Percentiles rank a stretch among this genome's conserved stretches.
Evolutionary conservation across 257 asterid genomes (phyloP).

Genomic region (Petrea volubilis): DNA sequence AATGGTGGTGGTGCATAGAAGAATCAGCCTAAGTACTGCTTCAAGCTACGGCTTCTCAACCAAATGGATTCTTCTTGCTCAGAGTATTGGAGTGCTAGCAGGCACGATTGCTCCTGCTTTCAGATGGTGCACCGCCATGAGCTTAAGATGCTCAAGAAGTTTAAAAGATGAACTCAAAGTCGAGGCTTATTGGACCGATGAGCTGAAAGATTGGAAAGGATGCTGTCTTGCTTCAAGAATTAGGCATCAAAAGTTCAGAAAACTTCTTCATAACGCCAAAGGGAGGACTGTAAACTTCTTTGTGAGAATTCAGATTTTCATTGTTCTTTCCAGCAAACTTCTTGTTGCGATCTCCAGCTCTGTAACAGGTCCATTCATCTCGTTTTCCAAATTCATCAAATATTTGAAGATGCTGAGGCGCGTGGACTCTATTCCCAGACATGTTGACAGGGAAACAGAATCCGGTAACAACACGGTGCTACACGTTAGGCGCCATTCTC

Average conservation of each 20-base stretch:
- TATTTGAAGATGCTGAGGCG: constrained; percentile 15
- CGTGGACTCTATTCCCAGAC: constrained; percentile 12
- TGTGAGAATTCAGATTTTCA: constrained; percentile 30
- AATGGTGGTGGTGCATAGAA: background rate
- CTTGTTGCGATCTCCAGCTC: constrained; percentile 27
- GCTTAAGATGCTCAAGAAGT: constrained; percentile 1
- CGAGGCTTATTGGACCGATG: constrained; percentile 46
- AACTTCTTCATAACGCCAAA: constrained; percentile 29
- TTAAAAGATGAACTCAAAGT: constrained; percentile 22
- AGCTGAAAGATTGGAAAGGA: constrained; percentile 44
- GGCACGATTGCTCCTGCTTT: constrained; percentile 37
- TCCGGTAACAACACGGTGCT: background rate
- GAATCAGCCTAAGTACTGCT: background rate
- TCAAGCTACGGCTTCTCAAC: constrained; percentile 47
- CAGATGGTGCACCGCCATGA: constrained; percentile 31
- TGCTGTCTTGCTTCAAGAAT: constrained; percentile 26
- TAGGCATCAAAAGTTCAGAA: constrained; percentile 27
- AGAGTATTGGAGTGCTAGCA: constrained; percentile 36
- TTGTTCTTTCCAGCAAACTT: constrained; percentile 36
- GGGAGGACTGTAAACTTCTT: constrained; percentile 27
- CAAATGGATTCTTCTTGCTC: constrained; percentile 29
- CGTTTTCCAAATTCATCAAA: background rate
- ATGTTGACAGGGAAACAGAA: background rate
- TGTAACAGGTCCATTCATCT: constrained; percentile 4
- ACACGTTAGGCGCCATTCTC: background rate